Conservation (phyloP, 768 basidiomycete species). For the Suillus fuscotomentosus region DNA sequence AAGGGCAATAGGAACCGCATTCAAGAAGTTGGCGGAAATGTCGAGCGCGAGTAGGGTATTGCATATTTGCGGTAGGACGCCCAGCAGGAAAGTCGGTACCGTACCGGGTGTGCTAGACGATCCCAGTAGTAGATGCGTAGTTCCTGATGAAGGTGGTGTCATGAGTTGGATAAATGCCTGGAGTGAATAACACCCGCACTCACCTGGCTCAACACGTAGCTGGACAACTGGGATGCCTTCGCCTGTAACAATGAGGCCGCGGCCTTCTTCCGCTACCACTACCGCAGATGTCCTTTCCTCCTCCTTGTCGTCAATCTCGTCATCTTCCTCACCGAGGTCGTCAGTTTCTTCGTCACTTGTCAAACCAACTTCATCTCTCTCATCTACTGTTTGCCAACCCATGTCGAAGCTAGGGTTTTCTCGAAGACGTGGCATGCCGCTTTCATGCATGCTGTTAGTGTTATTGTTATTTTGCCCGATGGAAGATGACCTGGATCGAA, state of each 20-base stretch:
- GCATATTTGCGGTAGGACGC: constrained; percentile 67
- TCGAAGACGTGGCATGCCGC: constrained; percentile 42
- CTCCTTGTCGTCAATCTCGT: constrained; percentile 47
- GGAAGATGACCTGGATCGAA: constrained; percentile 72
- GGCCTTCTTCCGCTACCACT: constrained; percentile 80
- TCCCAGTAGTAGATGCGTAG: constrained; percentile 92
- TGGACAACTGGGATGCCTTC: constrained; percentile 59
- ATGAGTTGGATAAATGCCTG: background rate
- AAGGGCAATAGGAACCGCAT: constrained; percentile 79
- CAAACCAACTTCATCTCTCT: constrained; percentile 62
- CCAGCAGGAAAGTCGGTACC: constrained; percentile 73
- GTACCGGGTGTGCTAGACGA: constrained; percentile 74
- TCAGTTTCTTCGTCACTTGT: constrained; percentile 55
- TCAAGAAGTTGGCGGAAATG: constrained; percentile 85
- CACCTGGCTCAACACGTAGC: constrained; percentile 73
- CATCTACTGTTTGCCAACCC: constrained; percentile 72
- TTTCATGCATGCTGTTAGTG: constrained; percentile 41
- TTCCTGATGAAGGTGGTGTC: constrained; percentile 48
- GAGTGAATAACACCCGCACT: constrained; percentile 19
- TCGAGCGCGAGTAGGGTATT: constrained; percentile 87
- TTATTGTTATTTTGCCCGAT: constrained; percentile 46
- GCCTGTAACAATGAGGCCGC: constrained; percentile 78
- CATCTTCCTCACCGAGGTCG: constrained; percentile 50
- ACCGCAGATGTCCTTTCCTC: constrained; percentile 77
- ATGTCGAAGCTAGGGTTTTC: constrained; percentile 76